Evolutionary conservation across 805 yeast genomes (phyloP).

Genomic region (Phaffomyces thermotolerans): DNA sequence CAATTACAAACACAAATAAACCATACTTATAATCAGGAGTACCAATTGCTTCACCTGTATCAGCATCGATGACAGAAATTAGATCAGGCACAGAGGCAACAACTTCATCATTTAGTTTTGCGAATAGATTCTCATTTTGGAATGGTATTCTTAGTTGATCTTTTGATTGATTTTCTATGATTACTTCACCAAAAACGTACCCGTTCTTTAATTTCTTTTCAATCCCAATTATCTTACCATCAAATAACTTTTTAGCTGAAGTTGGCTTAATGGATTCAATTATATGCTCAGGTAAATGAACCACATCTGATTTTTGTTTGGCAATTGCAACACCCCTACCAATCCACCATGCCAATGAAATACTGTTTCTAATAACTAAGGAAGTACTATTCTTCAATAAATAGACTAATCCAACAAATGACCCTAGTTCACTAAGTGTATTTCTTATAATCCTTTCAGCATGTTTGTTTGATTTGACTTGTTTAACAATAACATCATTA

Average conservation of each 20-base stretch:
- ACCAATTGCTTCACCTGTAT: conserved; percentile 40
- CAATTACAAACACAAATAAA: conserved; percentile 36
- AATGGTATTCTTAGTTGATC: conserved; percentile 32
- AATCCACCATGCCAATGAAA: conserved; percentile 40
- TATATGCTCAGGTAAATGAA: conserved; percentile 28
- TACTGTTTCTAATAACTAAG: conserved; percentile 27
- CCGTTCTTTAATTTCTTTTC: conserved; percentile 36
- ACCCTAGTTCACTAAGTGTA: conserved; percentile 35
- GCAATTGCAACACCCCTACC: conserved; percentile 36
- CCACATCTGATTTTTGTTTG: conserved; percentile 30
- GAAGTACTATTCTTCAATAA: conserved; percentile 22
- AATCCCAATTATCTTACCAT: conserved; percentile 38
- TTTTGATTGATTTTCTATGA: conserved; percentile 21
- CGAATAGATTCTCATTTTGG: conserved; percentile 40
- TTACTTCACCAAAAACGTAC: conserved; percentile 39
- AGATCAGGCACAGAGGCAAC: conserved; percentile 39
- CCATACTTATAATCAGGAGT: conserved; percentile 44
- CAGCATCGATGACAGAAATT: conserved; percentile 35
- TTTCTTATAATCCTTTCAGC: conserved; percentile 34
- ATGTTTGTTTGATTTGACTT: conserved; percentile 19
- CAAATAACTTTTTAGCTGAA: conserved; percentile 23
- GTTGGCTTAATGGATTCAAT: conserved; percentile 30
- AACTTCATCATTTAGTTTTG: conserved; percentile 23
- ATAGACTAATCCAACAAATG: conserved; percentile 28
- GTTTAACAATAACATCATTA: conserved; percentile 24